Evolutionary conservation across 306 rosid species (phyloP).

Genomic region (Quillaja saponaria): DNA sequence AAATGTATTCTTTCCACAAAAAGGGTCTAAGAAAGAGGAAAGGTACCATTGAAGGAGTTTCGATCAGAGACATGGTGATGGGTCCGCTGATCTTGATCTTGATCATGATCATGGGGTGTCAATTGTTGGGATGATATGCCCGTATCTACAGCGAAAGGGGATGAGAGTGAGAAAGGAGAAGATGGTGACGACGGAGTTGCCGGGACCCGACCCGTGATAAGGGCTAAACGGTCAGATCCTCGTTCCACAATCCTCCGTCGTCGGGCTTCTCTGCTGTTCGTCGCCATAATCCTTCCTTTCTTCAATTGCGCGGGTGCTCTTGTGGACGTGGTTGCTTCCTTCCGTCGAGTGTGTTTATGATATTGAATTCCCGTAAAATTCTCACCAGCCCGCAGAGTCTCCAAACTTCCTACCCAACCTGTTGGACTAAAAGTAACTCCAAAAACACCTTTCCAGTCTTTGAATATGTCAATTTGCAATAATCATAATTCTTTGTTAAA

Average conservation of each 20-base stretch:
- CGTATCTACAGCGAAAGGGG: conserved; percentile 5
- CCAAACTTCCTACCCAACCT: no score
- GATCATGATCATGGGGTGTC: conserved; percentile 28
- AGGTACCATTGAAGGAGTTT: conserved; percentile 37
- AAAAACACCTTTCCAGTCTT: no score
- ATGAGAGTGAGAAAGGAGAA: conserved; percentile 16
- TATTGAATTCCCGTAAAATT: no score
- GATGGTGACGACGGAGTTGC: conserved; percentile 17
- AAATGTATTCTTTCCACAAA: neutral
- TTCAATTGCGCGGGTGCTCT: no score
- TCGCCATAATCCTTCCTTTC: conserved; percentile 43
- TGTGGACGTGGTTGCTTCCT: no score
- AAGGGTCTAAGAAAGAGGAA: neutral
- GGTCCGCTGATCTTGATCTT: no score
- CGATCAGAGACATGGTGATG: conserved; percentile 17
- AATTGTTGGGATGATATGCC: conserved; percentile 30
- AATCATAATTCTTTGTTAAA: no score
- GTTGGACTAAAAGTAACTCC: no score
- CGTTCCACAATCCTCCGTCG: conserved; percentile 64
- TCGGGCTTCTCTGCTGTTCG: conserved; percentile 58
- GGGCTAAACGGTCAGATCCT: conserved; percentile 78
- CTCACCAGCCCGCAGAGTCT: no score
- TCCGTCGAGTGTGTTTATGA: no score
- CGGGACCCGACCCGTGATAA: conserved; percentile 67
- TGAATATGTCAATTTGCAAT: no score